Percentiles rank a stretch among this genome's conserved stretches.
phyloP scores from a whole-genome alignment of 2,329 filamentous ascomycete genomes.

The Alternaria arborescens region DNA sequence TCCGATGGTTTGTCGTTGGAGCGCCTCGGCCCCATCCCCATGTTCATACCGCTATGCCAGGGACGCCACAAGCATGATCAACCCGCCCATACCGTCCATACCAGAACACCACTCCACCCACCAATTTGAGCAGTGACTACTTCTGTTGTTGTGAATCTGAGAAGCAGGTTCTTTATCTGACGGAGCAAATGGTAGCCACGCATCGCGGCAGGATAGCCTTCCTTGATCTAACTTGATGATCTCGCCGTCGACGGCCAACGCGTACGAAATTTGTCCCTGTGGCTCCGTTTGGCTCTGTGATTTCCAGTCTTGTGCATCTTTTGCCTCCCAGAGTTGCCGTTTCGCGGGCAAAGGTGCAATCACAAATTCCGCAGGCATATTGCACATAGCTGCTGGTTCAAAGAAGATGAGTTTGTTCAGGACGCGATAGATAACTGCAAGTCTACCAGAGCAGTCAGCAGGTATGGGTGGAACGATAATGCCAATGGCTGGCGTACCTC shows the following conservation, averaged over 20 bases:
- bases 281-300: constrained; percentile 32
- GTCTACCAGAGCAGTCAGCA: constrained; percentile 31
- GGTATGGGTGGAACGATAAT: background rate
- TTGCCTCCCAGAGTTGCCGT: constrained; percentile 58
- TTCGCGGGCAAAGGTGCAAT: constrained; percentile 55
- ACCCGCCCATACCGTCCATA: constrained; percentile 57
- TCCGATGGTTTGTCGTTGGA: background rate
- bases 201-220: constrained; percentile 33
- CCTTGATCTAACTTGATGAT: constrained; percentile 42
- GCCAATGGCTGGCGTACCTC: constrained; percentile 34
- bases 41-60: constrained; percentile 7
- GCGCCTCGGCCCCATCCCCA: too few species aligned
- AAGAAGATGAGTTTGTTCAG: constrained; percentile 57
- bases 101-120: constrained; percentile 59
- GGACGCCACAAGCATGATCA: constrained; percentile 59
- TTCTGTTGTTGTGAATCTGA: background rate
- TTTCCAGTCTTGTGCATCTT: constrained; percentile 47
- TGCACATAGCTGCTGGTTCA: constrained; percentile 52
- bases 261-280: constrained; percentile 26
- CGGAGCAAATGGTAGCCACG: background rate
- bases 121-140: constrained; percentile 15
- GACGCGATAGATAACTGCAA: constrained; percentile 53
- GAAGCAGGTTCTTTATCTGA: constrained; percentile 3
- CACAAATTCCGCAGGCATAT: constrained; percentile 46
- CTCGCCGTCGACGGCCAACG: constrained; percentile 46